phyloP scores from a whole-genome alignment of 176 grass and related monocot species.

The Musa schizocarpa region DNA sequence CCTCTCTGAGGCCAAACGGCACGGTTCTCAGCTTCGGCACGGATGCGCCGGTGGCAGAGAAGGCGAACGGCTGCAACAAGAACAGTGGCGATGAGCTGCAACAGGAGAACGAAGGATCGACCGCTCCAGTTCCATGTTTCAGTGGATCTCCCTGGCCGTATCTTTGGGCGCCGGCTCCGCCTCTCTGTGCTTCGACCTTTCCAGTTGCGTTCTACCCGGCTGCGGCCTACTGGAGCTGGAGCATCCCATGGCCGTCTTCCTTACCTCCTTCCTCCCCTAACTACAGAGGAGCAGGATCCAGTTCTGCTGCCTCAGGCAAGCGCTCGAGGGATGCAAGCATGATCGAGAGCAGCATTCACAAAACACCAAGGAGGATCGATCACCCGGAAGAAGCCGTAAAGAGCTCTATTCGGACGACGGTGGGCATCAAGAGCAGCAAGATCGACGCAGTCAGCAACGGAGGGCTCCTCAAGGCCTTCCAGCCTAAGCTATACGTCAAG shows the following conservation, averaged over 20 bases:
- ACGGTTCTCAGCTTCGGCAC: conserved; percentile 69
- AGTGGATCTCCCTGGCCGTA: conserved; percentile 53
- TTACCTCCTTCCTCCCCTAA: conserved; percentile 16
- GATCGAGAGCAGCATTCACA: conserved; percentile 4
- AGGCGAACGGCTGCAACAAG: background rate
- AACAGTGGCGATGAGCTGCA: background rate
- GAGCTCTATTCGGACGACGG: conserved; percentile 60
- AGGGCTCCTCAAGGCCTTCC: conserved; percentile 51
- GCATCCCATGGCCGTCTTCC: conserved; percentile 32
- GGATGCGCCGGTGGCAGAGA: conserved; percentile 1
- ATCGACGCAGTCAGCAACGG: conserved; percentile 26
- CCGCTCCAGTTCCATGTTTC: conserved; percentile 33
- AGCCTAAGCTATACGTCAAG: conserved; percentile 39
- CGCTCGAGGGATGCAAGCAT: conserved; percentile 50
- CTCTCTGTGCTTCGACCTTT: conserved; percentile 32
- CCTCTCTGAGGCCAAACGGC: conserved; percentile 30
- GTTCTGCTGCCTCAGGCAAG: conserved; percentile 40
- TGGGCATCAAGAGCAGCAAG: conserved; percentile 48
- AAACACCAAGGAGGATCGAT: conserved; percentile 39
- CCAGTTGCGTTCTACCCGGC: conserved; percentile 68
- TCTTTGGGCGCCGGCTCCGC: conserved; percentile 26
- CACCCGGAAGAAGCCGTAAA: conserved; percentile 56
- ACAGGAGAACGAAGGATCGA: too few relatives aligned
- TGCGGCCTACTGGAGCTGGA: conserved; percentile 73
- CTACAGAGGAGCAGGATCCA: background rate